These are phyloP conservation scores for Lojkania enalia DNA, from an alignment of 2,329 filamentous ascomycete species.

Conservation along the genomic window DNA sequence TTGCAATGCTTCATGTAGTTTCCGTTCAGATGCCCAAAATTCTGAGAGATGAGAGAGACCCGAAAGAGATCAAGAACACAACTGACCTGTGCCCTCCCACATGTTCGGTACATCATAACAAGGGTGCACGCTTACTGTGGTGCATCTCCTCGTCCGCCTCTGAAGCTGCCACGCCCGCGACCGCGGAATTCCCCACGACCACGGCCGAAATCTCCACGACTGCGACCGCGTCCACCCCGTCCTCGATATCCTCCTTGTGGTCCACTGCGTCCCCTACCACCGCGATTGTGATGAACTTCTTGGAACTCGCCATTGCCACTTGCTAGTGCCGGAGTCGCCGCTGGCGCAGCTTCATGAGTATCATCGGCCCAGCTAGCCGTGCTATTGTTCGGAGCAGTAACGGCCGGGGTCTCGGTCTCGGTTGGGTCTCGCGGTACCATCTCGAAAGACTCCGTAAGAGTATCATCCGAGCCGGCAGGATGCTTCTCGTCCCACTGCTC, in stretches of 20 bases:
- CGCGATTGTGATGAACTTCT: constrained; percentile 58
- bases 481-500: constrained; percentile 69
- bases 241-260: constrained; percentile 55
- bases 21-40: constrained; percentile 31
- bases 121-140: constrained; percentile 17
- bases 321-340: constrained; percentile 32
- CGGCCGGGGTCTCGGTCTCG: constrained; percentile 71
- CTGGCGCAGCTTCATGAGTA: constrained; percentile 48
- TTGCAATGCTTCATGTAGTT: constrained; percentile 28
- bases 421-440: constrained; percentile 72
- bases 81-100: constrained; percentile 21
- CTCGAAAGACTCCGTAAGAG: constrained; percentile 70
- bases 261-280: constrained; percentile 54
- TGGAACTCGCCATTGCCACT: constrained; percentile 69
- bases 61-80: constrained; percentile 20
- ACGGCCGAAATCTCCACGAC: constrained; percentile 43
- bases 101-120: constrained; percentile 8
- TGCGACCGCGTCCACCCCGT: constrained; percentile 44
- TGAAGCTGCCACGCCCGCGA: constrained; percentile 24
- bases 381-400: constrained; percentile 58
- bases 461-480: constrained; percentile 51
- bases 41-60: constrained; percentile 19
- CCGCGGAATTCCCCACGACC: constrained; percentile 52
- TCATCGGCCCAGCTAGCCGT: constrained; percentile 84
- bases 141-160: constrained; percentile 28